Percentiles rank a stretch among this genome's conserved stretches.
Conservation (phyloP, 805 yeast species). For the Yamadazyma insecticola region DNA sequence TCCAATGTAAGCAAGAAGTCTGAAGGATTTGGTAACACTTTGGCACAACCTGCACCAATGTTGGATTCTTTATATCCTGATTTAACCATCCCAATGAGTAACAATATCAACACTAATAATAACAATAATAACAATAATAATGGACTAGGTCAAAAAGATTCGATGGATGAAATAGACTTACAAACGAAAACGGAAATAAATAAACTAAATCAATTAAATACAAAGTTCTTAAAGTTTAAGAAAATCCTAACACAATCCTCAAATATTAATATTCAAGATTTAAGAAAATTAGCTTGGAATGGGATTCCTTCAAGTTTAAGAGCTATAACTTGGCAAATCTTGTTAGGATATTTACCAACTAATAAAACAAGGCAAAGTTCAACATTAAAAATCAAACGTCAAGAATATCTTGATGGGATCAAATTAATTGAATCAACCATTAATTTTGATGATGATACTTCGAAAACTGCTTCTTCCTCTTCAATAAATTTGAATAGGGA, state of each 20-base stretch:
- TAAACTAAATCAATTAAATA: constrained; percentile 54
- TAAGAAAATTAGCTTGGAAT: constrained; percentile 85
- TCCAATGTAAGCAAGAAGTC: neutral
- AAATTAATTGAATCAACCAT: constrained; percentile 48
- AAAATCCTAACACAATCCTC: constrained; percentile 47
- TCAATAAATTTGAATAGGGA: constrained; percentile 13
- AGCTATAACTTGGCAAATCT: constrained; percentile 82
- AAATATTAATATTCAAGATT: constrained; percentile 60
- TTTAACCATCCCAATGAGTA: constrained; percentile 20
- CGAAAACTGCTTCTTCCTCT: constrained; percentile 13
- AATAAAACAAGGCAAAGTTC: constrained; percentile 70
- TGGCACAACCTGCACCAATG: constrained; percentile 22
- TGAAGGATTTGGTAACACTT: constrained; percentile 9
- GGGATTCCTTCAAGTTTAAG: constrained; percentile 84
- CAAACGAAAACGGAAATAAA: constrained; percentile 45
- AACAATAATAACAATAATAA: too few species aligned
- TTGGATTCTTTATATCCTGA: constrained; percentile 37
- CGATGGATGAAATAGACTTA: constrained; percentile 37
- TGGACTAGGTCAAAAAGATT: constrained; percentile 22
- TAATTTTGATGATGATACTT: constrained; percentile 26
- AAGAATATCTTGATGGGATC: constrained; percentile 78
- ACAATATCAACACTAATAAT: too few species aligned
- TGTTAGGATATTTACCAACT: constrained; percentile 87
- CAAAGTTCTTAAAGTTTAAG: constrained; percentile 65
- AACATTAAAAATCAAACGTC: constrained; percentile 72